Conservation (phyloP, 2,329 filamentous ascomycete genomes). For the Knufia petricola region DNA sequence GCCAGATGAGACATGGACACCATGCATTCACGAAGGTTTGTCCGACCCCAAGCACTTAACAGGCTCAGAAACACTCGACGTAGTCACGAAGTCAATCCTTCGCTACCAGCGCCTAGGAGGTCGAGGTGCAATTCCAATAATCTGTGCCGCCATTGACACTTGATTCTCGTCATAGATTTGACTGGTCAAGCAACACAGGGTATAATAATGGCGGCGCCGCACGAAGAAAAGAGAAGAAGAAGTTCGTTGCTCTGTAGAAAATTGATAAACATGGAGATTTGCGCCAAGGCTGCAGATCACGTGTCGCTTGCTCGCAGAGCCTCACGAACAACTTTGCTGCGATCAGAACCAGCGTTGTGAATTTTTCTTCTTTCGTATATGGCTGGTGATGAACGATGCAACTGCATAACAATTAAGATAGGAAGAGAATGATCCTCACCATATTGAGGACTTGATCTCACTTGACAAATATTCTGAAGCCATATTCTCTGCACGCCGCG, state of each 20-base stretch:
- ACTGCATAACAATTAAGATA: slow-evolving; percentile 33
- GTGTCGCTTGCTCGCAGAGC: background rate
- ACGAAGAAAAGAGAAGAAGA: slow-evolving; percentile 54
- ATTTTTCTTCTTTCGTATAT: slow-evolving; percentile 8
- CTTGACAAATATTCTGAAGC: no score
- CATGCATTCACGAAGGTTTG: no score
- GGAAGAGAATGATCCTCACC: slow-evolving; percentile 39
- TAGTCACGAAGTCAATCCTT: slow-evolving; percentile 27
- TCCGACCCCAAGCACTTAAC: slow-evolving; percentile 43
- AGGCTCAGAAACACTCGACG: slow-evolving; percentile 27
- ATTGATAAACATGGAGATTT: background rate
- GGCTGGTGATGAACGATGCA: slow-evolving; percentile 37
- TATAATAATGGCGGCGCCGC: slow-evolving; percentile 64
- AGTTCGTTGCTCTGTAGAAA: background rate
- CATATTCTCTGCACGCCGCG: no score
- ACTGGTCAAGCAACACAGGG: slow-evolving; percentile 72
- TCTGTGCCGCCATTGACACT: slow-evolving; percentile 79
- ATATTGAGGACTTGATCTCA: slow-evolving; percentile 31
- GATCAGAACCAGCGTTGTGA: slow-evolving; percentile 11
- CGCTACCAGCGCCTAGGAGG: slow-evolving; percentile 26
- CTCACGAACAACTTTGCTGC: background rate
- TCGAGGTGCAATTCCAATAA: slow-evolving; percentile 63
- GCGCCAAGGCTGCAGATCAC: background rate
- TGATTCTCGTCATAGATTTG: slow-evolving; percentile 43
- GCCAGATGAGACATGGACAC: no score